Evolutionary conservation across 768 basidiomycete genomes (phyloP), one percentile per base, ranked within the genome.

Genomic region (Auriscalpium orientale): DNA sequence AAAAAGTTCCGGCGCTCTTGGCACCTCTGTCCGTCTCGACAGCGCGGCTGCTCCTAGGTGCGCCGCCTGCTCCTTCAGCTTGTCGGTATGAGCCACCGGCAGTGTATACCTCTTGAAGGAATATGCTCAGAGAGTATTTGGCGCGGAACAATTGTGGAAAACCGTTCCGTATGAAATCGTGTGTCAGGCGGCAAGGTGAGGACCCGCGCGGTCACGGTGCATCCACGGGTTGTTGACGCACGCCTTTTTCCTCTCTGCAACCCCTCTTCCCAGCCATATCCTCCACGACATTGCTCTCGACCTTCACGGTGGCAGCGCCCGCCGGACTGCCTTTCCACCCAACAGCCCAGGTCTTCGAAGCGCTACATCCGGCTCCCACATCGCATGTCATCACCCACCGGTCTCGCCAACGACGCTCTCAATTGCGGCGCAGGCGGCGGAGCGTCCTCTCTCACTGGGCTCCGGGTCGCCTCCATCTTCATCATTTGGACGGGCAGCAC

Each of bases 401-500:
- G 47, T 35, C 33, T 52, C 4, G 7, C 2, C 18, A 22, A 40
- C 18, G 46, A 38, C 40, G 15, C 52, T 10, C 51, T 46, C 20
- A 62, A 68, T 53, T 89, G 86, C 67, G 77, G 78, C 46, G 64
- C 69, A 8, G 79, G 79, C 16, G 79, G 80, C 34, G 80, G 80
- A n/a, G 72, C 74, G 18, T 69, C 80, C 59, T 69, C 74, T 2
- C 71, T 76, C 57, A 67, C 77, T 5, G 67, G 73, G 35, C 71
- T 92, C 46, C 80, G 90, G 4, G 75, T 91, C 48, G 89, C 78
- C 0, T 81, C 88, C 20, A 69, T 91, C 60, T 92, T 92, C 70
- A 75, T 93, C 62, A 82, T 92, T 64, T 74, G 89, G 56, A 65
- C 73, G 3, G 78, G 80, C 21, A 86, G 87, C 2, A 69, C 72